Base-by-base conservation (phyloP, 768 basidiomycete genomes). In the Lentinula edodes region DNA sequence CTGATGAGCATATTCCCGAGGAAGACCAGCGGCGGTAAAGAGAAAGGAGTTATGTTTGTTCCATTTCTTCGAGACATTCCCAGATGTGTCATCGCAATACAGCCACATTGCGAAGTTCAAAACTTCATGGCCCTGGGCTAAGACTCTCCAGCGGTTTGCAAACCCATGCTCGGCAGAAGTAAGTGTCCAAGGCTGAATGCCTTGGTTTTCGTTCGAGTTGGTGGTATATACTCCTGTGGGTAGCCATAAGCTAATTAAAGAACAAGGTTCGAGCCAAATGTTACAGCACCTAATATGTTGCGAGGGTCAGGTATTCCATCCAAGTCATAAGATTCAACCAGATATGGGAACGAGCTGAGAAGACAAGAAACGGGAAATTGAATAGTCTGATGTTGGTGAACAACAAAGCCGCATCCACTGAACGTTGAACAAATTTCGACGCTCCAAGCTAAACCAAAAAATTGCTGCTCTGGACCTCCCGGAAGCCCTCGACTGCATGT, bases 11-110 rank as follows among this genome's bases (percentile, higher is more conserved):
- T n/a, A n/a, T n/a, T n/a, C n/a, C n/a, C n/a, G n/a, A n/a, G n/a
- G n/a, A n/a, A n/a, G n/a, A n/a, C n/a, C n/a, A n/a, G n/a, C n/a
- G n/a, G n/a, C n/a, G n/a, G n/a, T n/a, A n/a, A n/a, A n/a, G n/a
- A n/a, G n/a, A n/a, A n/a, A n/a, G n/a, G 66, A 67, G 58, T 70
- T 67, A 52, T 70, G 70, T 38, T 71, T 67, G 50, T 71, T 72
- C 71, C 71, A 73, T n/a, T 67, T 65, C 48, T 72, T 71, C 0
- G 66, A 71, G 0, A 66, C 39, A 45, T 73, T 72, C 0, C 70
- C 71, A 0, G 69, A 73, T 5, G 69, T 71, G 42, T 73, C 70
- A 45, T 71, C 67, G 20, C 66, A 66, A 48, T 69, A 71, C 1
- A 64, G 28, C 68, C 67, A 67, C 2, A 71, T 12, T 12, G 66